Evolutionary conservation across 129 eudicot genomes (phyloP), one percentile per base, ranked within the genome.

Genomic region (Artemisia argyi): DNA sequence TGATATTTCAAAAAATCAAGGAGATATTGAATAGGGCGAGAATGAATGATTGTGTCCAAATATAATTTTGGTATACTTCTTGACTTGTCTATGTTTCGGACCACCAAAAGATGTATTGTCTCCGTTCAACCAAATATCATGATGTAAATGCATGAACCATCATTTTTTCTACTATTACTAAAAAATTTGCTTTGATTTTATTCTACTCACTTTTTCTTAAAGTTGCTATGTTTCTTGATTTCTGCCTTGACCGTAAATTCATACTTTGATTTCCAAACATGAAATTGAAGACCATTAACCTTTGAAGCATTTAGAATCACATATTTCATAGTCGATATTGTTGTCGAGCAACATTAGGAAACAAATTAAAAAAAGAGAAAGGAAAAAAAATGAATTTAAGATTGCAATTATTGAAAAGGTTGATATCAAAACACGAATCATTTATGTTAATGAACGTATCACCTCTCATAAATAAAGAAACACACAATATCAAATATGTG

Each of bases 61-160:
- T 52, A 61, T 28, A 77, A 77, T 69, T 69, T 52, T 52, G 62
- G 71, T 63, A 77, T 61, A 46, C 69, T 69, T 77, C 65, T 69
- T 69, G 81, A 77, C 76, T 69, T 77, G 81, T 69, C 81, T 50
- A 77, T 61, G 61, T 69, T 69, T 48, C 44, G 70, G 76, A 69
- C 76, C 76, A 71, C 76, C 28, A 69, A 69, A 61, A 70, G 81
- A 61, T 77, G 76, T 51, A 18, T 61, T 77, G 81, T 77, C 81
- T 53, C 70, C 62, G 24, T 69, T 69, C 76, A 69, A 69, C 32
- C 65, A 61, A 60, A 61, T 69, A 69, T 77, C 71, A 70, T 77
- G 76, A 63, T 69, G 65, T 69, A 69, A 63, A 77, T 61, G 81
- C 81, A 69, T 77, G 71, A 71, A 51, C 65, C 75, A 69, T 69